Conservation (phyloP, 768 basidiomycete genomes). For the Tulasnella sp. region DNA sequence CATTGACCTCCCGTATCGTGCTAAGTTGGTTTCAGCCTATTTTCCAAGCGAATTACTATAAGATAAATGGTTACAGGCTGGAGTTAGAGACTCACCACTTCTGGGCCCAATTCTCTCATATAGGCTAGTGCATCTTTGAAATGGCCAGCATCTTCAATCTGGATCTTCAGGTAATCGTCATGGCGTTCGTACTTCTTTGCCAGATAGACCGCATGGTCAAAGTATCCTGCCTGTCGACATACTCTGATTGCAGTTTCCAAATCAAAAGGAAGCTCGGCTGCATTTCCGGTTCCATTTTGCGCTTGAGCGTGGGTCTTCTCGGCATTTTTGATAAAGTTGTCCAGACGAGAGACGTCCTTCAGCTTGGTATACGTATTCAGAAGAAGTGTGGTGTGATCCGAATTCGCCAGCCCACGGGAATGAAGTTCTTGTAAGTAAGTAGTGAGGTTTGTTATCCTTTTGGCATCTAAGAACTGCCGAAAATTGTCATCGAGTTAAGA, state of each 20-base stretch:
- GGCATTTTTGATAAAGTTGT: constrained; percentile 85
- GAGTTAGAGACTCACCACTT: constrained; percentile 44
- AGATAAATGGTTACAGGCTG: neutral
- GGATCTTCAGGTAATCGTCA: constrained; percentile 85
- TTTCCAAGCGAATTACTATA: neutral
- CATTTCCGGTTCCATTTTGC: constrained; percentile 28
- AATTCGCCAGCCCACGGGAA: constrained; percentile 75
- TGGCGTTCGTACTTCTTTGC: constrained; percentile 85
- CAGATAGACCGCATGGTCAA: constrained; percentile 85
- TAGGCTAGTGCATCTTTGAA: constrained; percentile 72
- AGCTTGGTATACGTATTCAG: constrained; percentile 97
- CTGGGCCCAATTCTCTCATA: constrained; percentile 61
- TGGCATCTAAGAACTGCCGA: constrained; percentile 83
- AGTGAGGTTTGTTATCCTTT: constrained; percentile 87
- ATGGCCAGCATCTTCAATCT: constrained; percentile 83
- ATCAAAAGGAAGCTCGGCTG: constrained; percentile 79
- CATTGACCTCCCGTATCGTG: constrained; percentile 78
- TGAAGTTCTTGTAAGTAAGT: constrained; percentile 95
- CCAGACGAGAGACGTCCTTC: constrained; percentile 76
- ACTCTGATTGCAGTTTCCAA: constrained; percentile 94
- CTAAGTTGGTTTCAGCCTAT: constrained; percentile 71
- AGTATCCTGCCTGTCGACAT: constrained; percentile 92
- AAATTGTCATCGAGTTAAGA: constrained; percentile 7
- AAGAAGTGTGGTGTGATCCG: constrained; percentile 91
- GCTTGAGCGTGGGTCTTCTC: constrained; percentile 43